These are phyloP conservation scores for Alloascoidea africana DNA, from an alignment of 805 yeast species.

Conservation along the genomic window DNA sequence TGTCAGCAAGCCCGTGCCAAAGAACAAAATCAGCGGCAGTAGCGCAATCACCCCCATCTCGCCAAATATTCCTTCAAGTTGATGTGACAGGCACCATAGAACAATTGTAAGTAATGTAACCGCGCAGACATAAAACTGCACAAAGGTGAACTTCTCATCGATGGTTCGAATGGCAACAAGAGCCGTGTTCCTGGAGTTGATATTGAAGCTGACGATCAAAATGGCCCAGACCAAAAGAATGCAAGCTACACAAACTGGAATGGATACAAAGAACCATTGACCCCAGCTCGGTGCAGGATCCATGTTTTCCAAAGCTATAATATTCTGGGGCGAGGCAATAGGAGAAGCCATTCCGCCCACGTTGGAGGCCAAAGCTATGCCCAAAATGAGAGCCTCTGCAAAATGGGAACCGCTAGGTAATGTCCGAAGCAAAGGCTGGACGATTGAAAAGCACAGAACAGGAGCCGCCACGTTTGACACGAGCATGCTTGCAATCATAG, in stretches of 20 bases:
- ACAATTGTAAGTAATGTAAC: conserved; percentile 62
- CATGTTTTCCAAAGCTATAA: conserved; percentile 83
- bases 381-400: conserved; percentile 72
- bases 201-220: conserved; percentile 48
- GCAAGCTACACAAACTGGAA: conserved; percentile 61
- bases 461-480: conserved; percentile 97
- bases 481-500: conserved; percentile 85
- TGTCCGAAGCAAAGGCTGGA: conserved; percentile 80
- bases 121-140: conserved; percentile 60
- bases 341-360: conserved; percentile 97
- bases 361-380: conserved; percentile 86
- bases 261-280: conserved; percentile 80
- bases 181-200: conserved; percentile 28
- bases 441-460: conserved; percentile 77
- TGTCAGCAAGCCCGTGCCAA: conserved; percentile 77
- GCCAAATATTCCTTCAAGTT: conserved; percentile 60
- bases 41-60: conserved; percentile 96
- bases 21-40: conserved; percentile 74
- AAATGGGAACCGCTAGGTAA: conserved; percentile 66
- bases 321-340: conserved; percentile 92
- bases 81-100: conserved; percentile 82
- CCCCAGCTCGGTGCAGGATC: conserved; percentile 76
- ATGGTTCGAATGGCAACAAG: conserved; percentile 40
- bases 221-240: conserved; percentile 60
- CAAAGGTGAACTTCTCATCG: conserved; percentile 49